Base-by-base conservation (phyloP, 164 flowering plant genomes). In the Aristolochia contorta region DNA sequence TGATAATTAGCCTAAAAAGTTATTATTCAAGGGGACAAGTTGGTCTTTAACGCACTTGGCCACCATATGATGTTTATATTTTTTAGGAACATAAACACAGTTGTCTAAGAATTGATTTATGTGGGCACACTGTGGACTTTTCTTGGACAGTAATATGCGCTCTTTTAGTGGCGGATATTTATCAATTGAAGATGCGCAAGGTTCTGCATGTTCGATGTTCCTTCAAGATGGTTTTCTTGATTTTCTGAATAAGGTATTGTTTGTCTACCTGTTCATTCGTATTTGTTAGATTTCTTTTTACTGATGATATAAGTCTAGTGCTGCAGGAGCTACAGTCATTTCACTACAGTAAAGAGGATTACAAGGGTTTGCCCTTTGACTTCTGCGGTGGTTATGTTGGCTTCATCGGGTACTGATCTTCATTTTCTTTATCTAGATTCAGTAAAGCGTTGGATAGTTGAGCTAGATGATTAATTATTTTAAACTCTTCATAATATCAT, bases 331-430 rank as follows among this genome's bases (percentile, higher is more conserved):
- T 93, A 32, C 77, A 62, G n/a, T 82, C 93, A 47, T 73, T 86
- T 68, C 47, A 46, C 41, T 81, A 80, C 68, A 78, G 80, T 18
- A 76, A 82, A 65, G 74, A 79, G 57, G 97, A 93, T 61, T 89
- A 72, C 59, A 80, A 84, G 69, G 98, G 91, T 43, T 67, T 93
- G 59, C 98, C 98, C 19, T 93, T 93, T 72, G 91, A 89, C 66
- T 93, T 93, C 63, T 76, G 77, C 71, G 97, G 98, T 65, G 97
- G 98, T 69, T 93, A 78, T 75, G 69, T 93, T 76, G 98, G 98
- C 58, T 90, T 82, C 70, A 69, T 93, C 6, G 98, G 98, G 98
- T 89, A 83, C 57, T 60, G 22, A 8, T 20, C 43, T 37, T 6
- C 1, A 8, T 37, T 37, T 37, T 10, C 43, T 37, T 37, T 6